Percentiles rank a stretch among this genome's conserved stretches.
These are phyloP conservation scores for Rostrohypoxylon terebratum DNA, from an alignment of 495 filamentous ascomycete genomes.

Conservation along the genomic window DNA sequence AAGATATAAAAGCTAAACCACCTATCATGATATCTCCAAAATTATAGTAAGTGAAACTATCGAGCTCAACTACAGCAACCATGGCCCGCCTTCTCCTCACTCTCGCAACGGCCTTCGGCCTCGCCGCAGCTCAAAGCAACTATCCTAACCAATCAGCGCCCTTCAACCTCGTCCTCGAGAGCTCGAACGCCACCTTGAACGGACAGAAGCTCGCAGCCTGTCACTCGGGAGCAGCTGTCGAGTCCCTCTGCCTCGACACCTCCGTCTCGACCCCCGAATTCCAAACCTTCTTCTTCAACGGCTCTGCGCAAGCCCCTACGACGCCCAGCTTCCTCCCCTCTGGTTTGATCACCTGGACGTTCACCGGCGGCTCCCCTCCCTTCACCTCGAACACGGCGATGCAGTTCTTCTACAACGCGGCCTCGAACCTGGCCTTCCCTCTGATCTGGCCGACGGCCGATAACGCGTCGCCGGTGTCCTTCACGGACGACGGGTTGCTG, in stretches of 20 bases:
- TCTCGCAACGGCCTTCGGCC: slow-evolving; percentile 19
- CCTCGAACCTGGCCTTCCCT: slow-evolving; percentile 42
- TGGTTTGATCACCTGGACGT: slow-evolving; percentile 38
- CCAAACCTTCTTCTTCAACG: slow-evolving; percentile 44
- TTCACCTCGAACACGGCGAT: slow-evolving; percentile 35
- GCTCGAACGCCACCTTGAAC: slow-evolving; percentile 34
- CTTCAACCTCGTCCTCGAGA: slow-evolving; percentile 42
- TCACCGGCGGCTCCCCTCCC: slow-evolving; percentile 25
- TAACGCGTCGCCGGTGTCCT: slow-evolving; percentile 23
- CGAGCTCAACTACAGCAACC: neutral
- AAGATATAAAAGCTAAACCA: slow-evolving; percentile 16
- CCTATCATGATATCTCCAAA: neutral
- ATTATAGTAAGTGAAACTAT: neutral
- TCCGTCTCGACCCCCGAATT: slow-evolving; percentile 7
- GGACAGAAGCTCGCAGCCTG: slow-evolving; percentile 37
- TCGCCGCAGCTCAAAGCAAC: slow-evolving; percentile 27
- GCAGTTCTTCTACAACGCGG: slow-evolving; percentile 37
- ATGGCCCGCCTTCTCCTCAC: slow-evolving; percentile 22
- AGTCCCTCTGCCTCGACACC: slow-evolving; percentile 33
- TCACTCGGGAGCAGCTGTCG: slow-evolving; percentile 38
- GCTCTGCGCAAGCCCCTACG: slow-evolving; percentile 16
- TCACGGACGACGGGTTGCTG: slow-evolving; percentile 25
- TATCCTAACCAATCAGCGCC: slow-evolving; percentile 42
- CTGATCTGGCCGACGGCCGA: slow-evolving; percentile 27
- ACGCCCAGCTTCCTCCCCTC: slow-evolving; percentile 22